Percentiles rank a stretch among this genome's conserved stretches.
phyloP scores from a whole-genome alignment of 1,284 basidiomycete genomes.

The Exobasidium rhododendri region DNA sequence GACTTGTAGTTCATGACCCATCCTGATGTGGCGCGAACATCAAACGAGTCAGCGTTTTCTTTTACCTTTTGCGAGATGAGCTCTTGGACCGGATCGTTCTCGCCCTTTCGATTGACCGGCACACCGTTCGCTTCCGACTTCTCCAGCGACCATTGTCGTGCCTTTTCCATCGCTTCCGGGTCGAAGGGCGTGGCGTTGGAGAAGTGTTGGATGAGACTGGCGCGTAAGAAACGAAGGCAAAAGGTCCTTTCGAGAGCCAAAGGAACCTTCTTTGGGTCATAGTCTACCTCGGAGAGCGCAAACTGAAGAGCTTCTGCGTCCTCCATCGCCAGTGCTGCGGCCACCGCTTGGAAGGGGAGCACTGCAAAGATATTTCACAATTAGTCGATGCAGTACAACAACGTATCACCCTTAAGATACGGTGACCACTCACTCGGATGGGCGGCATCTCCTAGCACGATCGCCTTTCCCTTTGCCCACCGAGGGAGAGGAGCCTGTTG shows the following conservation, averaged over 20 bases:
- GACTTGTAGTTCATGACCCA: background rate
- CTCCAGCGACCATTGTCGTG: background rate
- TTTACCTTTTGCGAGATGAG: background rate
- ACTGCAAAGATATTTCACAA: slow-evolving; percentile 1
- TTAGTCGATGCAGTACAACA: too few species aligned
- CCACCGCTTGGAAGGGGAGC: background rate
- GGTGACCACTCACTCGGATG: slow-evolving; percentile 31
- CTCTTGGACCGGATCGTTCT: background rate
- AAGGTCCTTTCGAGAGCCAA: background rate
- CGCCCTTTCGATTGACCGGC: background rate
- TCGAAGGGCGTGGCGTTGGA: background rate
- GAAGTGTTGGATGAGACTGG: background rate
- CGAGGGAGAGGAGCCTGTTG: slow-evolving; percentile 43
- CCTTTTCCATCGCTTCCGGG: background rate
- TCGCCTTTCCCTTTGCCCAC: slow-evolving; percentile 42
- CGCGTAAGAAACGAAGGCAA: background rate
- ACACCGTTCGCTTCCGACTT: background rate
- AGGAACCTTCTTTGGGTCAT: background rate
- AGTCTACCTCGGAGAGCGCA: background rate
- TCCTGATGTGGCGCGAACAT: background rate
- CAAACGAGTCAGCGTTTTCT: background rate
- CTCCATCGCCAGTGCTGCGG: background rate
- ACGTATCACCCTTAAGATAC: too few species aligned
- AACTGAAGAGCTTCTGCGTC: background rate
- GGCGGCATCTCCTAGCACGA: slow-evolving; percentile 53